Base-by-base conservation (phyloP, 2,329 filamentous ascomycete genomes). In the Alternaria brassicae region DNA sequence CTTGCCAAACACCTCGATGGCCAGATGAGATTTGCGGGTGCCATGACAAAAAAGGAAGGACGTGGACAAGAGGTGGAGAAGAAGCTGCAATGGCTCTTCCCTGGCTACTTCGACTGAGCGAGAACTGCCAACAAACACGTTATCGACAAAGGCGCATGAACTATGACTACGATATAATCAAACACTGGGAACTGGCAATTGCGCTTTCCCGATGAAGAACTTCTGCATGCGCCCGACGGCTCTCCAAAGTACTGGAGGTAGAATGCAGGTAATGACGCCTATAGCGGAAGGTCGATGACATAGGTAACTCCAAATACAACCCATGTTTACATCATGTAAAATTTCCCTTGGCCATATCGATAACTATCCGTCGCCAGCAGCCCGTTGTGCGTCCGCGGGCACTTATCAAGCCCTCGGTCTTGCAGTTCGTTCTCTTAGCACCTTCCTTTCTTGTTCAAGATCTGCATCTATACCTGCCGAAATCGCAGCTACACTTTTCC, bases 1-100 rank as follows among this genome's bases (percentile, higher is more conserved):
- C 81, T 85, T 61, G 95, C 90, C 23, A 94, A 90, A 83, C 92
- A 97, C 78, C 86, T 92, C 75, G 89, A 88, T 72, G 92, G 91
- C 13, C 84, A 86, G 34, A 88, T 89, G 60, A 90, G 89, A 75
- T 92, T 91, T 63, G 92, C 91, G 39, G 86, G 96, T 65, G 85
- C 87, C 72, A 96, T 94, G 82, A 97, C 94, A 48, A 91, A 93
- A 76, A 86, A 88, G 39, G 86, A 87, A 48, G 91, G 91, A 25
- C 86, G 93, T 70, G 86, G 85, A 61, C 82, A 86, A 13, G 90
- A 94, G 77, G 91, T 90, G 1, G 84, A 90, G 80, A 86, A 91
- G 84, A 94, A 88, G 81, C 81, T 97, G 53, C 86, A 89, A 72
- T 99, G 91, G 83, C 81, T 99, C 58, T 98, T 97, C 81, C 93